Base-by-base conservation (phyloP, 2,329 filamentous ascomycete species). In the Hymenoscyphus infarciens region DNA sequence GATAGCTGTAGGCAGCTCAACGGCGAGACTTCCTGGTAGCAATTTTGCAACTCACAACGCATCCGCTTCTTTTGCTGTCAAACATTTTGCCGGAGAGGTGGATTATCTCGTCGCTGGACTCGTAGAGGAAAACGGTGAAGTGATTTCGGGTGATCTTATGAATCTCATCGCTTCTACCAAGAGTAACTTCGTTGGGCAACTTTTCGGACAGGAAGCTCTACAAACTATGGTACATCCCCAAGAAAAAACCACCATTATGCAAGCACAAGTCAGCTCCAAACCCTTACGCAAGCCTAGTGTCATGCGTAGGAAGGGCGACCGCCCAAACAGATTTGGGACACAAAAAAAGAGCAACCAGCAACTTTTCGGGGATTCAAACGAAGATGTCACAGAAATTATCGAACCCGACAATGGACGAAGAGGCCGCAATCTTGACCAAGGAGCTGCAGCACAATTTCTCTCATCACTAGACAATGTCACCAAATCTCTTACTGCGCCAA, bases 181-280 rank as follows among this genome's bases (percentile, higher is more conserved):
- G 77, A 97, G 90, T 74, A 85, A 91, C 49, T 99, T 99, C 70
- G 87, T 99, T 16, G 82, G 88, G 35, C 90, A 93, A 57, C 85
- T 99, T 1, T 98, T 99, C 71, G 94, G 93, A n/a, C 95, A 98
- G 75, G 93, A 97, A 73, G 94, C 91, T 11, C 79, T 99, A 49
- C 91, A 96, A 74, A 97, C 93, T 7, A 85, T 97, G 33, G 87
- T 91, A n/a, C 95, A 99, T 74, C 95, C 95, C 0, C 88, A 92
- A 69, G 95, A 99, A 77, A 89, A 87, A 71, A 88, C 86, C 0
- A 92, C 95, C 0, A 93, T 99, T 65, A 91, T 98, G 82, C 94
- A 99, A 77, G 95, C 94, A 1, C 93, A 93, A 56, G 91, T 99
- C 69, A 96, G 92, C 78, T 98, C 94, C 2, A 97, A 96, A 78